Evolutionary conservation across 2,329 filamentous ascomycete genomes (phyloP).

Genomic region (Akanthomyces dipterigenus): DNA sequence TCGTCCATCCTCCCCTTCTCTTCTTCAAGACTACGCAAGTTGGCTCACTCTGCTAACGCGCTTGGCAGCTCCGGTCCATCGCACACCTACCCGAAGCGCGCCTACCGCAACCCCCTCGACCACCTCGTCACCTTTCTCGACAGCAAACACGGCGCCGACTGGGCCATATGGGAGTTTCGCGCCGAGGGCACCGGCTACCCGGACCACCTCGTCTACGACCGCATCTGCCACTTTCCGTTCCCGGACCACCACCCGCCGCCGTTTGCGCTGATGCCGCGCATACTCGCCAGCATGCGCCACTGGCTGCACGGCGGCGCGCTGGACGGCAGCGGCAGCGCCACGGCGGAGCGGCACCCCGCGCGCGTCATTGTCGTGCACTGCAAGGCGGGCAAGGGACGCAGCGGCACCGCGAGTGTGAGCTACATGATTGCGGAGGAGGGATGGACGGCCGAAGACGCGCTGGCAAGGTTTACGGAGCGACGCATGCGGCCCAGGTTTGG

Average conservation of each 20-base stretch:
- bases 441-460: conserved; percentile 47
- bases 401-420: conserved; percentile 78
- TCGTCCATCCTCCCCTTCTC: not conserved
- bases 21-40: not conserved
- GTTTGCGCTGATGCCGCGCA: conserved; percentile 79
- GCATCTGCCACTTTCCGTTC: conserved; percentile 89
- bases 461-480: conserved; percentile 62
- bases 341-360: not conserved
- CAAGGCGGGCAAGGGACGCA: conserved; percentile 93
- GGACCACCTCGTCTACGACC: conserved; percentile 76
- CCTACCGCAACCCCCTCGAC: conserved; percentile 90
- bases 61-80: conserved; percentile 73
- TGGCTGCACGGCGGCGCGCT: conserved; percentile 60
- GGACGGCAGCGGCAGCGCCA: conserved; percentile 11
- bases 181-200: conserved; percentile 95
- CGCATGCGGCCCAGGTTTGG: conserved; percentile 89
- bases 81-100: conserved; percentile 80
- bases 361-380: conserved; percentile 90
- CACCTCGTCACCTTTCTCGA: conserved; percentile 84
- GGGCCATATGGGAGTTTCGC: conserved; percentile 97
- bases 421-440: conserved; percentile 85
- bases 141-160: conserved; percentile 71
- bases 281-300: conserved; percentile 87
- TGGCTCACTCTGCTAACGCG: conserved; percentile 10
- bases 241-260: conserved; percentile 96